phyloP scores from a whole-genome alignment of 768 basidiomycete species.

The Rhizopogon vulgaris region DNA sequence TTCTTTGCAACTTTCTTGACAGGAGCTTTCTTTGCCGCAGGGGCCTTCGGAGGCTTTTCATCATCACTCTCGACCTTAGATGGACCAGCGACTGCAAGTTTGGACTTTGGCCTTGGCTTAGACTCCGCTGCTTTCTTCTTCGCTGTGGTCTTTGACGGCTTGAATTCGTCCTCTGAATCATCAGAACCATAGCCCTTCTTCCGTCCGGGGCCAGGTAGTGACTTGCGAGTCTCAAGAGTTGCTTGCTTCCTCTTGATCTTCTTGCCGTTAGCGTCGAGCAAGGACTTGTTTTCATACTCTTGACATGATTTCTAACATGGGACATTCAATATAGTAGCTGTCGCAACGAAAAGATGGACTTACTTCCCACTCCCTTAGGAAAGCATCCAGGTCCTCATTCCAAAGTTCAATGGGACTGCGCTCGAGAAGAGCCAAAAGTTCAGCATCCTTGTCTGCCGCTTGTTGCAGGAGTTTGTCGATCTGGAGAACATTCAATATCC shows the following conservation, averaged over 20 bases:
- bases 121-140: conserved; percentile 25
- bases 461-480: conserved; percentile 81
- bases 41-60: conserved; percentile 14
- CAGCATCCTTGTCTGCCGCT: conserved; percentile 75
- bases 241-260: conserved; percentile 53
- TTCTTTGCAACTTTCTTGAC: conserved; percentile 28
- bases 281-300: conserved; percentile 38
- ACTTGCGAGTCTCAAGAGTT: conserved; percentile 48
- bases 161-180: conserved; percentile 51
- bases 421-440: conserved; percentile 72
- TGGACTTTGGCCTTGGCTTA: conserved; percentile 18
- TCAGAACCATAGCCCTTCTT: conserved; percentile 31
- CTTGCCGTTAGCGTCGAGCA: conserved; percentile 44
- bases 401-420: conserved; percentile 80
- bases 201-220: conserved; percentile 34
- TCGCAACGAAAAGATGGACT: conserved; percentile 21
- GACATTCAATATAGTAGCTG: background rate
- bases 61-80: conserved; percentile 43
- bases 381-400: conserved; percentile 82
- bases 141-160: conserved; percentile 41
- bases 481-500: conserved; percentile 30
- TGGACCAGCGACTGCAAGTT: conserved; percentile 29
- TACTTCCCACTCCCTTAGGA: conserved; percentile 83
- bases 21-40: conserved; percentile 24
- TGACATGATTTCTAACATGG: conserved; percentile 31